These are phyloP conservation scores for Chytridiales sp. DNA, from an alignment of 371 early-diverging fungal genomes.

Conservation along the genomic window DNA sequence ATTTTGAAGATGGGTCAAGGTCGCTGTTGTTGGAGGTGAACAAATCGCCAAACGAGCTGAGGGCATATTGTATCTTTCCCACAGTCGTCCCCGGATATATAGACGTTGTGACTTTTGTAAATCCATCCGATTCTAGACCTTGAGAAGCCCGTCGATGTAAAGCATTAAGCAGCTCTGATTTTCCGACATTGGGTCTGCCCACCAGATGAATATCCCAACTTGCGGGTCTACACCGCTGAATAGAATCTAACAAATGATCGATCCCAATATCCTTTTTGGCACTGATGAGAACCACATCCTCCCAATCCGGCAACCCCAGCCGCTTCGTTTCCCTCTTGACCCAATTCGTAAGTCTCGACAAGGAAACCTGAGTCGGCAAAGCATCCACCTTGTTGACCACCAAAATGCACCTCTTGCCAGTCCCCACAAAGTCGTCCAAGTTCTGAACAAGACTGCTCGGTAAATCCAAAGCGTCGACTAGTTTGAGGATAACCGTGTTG, in stretches of 20 bases:
- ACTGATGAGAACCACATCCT: constrained; percentile 25
- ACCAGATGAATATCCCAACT: constrained; percentile 22
- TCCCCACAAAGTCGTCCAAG: constrained; percentile 13
- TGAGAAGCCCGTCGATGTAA: not conserved
- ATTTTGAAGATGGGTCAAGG: not conserved
- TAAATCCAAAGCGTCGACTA: constrained; percentile 26
- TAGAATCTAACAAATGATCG: constrained; percentile 9
- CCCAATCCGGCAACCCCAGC: not conserved
- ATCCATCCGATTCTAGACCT: not conserved
- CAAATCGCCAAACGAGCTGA: not conserved
- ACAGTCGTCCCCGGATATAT: constrained; percentile 11
- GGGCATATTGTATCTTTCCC: not conserved
- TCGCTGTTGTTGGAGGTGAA: not conserved
- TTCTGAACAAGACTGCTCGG: constrained; percentile 21
- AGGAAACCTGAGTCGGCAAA: constrained; percentile 13
- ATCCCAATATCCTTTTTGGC: constrained; percentile 22
- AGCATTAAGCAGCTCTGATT: constrained; percentile 16
- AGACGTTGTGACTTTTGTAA: not conserved
- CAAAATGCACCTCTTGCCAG: constrained; percentile 18
- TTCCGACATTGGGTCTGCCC: constrained; percentile 33
- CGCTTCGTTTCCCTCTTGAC: not conserved
- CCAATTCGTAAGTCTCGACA: constrained; percentile 5
- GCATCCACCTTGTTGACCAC: constrained; percentile 31
- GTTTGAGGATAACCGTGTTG: constrained; percentile 11
- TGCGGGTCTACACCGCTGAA: not conserved